A percentile compares a stretch with the other conserved stretches of the same genome.
Evolutionary conservation across 306 rosid genomes (phyloP).

Genomic region (Abrus pulchellus): DNA sequence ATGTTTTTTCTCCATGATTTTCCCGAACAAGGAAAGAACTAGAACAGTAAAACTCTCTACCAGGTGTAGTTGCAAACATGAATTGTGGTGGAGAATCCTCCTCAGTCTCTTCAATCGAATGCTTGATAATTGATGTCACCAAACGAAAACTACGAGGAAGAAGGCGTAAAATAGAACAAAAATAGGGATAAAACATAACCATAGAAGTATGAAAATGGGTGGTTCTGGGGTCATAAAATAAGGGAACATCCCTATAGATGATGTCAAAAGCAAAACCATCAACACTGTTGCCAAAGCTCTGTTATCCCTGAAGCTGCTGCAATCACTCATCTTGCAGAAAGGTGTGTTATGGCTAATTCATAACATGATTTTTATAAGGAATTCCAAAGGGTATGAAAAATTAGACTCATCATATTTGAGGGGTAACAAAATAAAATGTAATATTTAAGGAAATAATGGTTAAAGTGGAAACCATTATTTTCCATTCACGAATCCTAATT

Average conservation of each 20-base stretch:
- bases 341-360: not conserved
- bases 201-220: constrained; percentile 40
- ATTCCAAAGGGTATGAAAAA: not conserved
- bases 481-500: not conserved
- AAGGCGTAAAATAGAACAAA: constrained; percentile 44
- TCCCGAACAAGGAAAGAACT: not conserved
- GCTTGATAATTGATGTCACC: constrained; percentile 44
- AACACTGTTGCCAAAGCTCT: constrained; percentile 40
- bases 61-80: too few relatives aligned
- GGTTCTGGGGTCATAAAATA: constrained; percentile 46
- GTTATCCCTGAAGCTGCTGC: constrained; percentile 26
- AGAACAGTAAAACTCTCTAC: not conserved
- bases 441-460: not conserved
- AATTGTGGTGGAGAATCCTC: too few relatives aligned
- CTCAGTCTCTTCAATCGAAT: not conserved
- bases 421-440: not conserved
- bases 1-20: not conserved
- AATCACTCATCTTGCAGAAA: constrained; percentile 27
- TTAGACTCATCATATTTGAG: not conserved
- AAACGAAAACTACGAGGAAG: constrained; percentile 43
- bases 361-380: not conserved
- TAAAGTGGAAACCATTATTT: not conserved
- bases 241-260: constrained; percentile 44
- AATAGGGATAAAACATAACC: constrained; percentile 46
- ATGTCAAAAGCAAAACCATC: constrained; percentile 44